phyloP scores from a whole-genome alignment of 2,329 filamentous ascomycete species.

The Fusarium acutatum region DNA sequence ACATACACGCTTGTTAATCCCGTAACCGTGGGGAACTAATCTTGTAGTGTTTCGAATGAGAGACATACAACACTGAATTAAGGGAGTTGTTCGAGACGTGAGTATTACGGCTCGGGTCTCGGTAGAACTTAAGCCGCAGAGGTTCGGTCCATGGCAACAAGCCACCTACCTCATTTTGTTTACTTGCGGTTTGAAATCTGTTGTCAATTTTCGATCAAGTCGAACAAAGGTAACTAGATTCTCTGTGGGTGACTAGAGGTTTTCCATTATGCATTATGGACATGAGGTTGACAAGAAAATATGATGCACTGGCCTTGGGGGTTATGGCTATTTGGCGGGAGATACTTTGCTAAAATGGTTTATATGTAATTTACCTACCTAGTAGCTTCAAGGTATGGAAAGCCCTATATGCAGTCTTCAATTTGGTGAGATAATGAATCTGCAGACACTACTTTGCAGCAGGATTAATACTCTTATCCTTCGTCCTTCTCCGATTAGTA shows the following conservation, averaged over 20 bases:
- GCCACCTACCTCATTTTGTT: neutral
- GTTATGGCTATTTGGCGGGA: too few relatives aligned
- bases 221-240: neutral
- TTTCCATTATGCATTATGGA: slow-evolving; percentile 9
- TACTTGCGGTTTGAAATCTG: neutral
- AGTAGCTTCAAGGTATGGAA: neutral
- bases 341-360: neutral
- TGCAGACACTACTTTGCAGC: neutral
- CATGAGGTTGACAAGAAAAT: neutral
- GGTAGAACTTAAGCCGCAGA: slow-evolving; percentile 5
- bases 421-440: neutral
- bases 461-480: neutral
- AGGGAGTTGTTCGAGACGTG: neutral
- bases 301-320: neutral
- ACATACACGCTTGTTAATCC: slow-evolving; percentile 22
- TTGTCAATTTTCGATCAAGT: neutral
- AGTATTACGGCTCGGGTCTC: slow-evolving; percentile 19
- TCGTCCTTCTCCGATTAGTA: neutral
- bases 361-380: neutral
- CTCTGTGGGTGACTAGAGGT: neutral
- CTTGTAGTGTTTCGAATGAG: slow-evolving; percentile 6
- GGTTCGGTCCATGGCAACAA: neutral
- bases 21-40: slow-evolving; percentile 11
- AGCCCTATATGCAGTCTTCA: neutral
- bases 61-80: slow-evolving; percentile 7